phyloP scores from a whole-genome alignment of 2,329 filamentous ascomycete species.

The Fusarium zealandicum region DNA sequence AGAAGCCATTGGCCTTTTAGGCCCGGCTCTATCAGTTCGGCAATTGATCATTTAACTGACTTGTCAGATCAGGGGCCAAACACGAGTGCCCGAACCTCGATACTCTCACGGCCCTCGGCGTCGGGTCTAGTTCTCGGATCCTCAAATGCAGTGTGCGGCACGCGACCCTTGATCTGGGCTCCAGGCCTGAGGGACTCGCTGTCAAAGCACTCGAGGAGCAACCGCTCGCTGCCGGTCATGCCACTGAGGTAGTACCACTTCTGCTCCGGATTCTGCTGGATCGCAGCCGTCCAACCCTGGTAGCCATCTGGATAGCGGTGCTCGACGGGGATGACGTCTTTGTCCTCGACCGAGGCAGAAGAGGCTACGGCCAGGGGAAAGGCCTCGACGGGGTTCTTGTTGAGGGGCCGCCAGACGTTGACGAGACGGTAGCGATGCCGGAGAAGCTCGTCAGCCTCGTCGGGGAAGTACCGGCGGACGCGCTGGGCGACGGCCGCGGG shows the following conservation, averaged over 20 bases:
- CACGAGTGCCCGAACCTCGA: constrained; percentile 86
- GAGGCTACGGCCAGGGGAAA: constrained; percentile 74
- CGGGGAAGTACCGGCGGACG: constrained; percentile 70
- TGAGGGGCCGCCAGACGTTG: constrained; percentile 82
- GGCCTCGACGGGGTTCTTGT: constrained; percentile 66
- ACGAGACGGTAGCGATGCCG: constrained; percentile 78
- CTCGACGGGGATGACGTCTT: constrained; percentile 74
- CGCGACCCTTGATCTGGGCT: constrained; percentile 60
- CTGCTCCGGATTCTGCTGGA: constrained; percentile 67
- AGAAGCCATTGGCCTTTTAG: background rate
- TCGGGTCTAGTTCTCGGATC: constrained; percentile 75
- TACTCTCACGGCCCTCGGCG: constrained; percentile 80
- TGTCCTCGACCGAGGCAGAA: constrained; percentile 64
- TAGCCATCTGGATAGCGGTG: constrained; percentile 72
- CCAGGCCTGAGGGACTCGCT: constrained; percentile 62
- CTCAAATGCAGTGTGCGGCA: constrained; percentile 80
- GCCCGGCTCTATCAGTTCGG: too few species aligned
- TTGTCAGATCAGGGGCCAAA: constrained; percentile 65
- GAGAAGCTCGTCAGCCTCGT: constrained; percentile 72
- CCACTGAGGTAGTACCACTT: constrained; percentile 83
- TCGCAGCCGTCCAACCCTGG: constrained; percentile 75
- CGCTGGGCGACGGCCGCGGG: constrained; percentile 68
- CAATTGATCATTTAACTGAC: background rate
- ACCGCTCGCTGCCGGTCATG: constrained; percentile 75
- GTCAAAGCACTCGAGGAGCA: constrained; percentile 82